Evolutionary conservation across 1,139 yeast species (phyloP).

Genomic region (Protomyces arabidopsidicola): DNA sequence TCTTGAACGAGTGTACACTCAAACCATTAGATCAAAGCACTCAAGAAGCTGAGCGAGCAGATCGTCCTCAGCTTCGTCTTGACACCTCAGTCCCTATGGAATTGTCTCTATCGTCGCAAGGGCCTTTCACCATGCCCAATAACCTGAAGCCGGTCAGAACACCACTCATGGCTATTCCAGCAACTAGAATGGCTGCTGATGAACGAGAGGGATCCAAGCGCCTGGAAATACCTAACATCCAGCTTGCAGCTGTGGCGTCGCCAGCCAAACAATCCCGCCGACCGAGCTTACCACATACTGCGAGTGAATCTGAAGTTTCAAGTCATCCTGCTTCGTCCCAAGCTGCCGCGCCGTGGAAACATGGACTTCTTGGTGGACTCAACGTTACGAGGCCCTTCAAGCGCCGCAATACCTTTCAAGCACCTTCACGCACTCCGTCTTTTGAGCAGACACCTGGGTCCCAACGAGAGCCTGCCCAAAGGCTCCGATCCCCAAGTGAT

Average conservation of each 20-base stretch:
- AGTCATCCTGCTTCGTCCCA: not conserved
- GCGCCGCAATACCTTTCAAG: not conserved
- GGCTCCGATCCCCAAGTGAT: not conserved
- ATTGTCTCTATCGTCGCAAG: not conserved
- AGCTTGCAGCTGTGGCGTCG: not conserved
- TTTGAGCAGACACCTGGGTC: not conserved
- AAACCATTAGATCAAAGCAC: slow-evolving; percentile 1
- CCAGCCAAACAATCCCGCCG: not conserved
- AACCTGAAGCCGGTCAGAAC: slow-evolving; percentile 25
- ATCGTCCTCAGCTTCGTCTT: not conserved
- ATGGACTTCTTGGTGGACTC: not conserved
- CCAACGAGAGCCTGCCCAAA: not conserved
- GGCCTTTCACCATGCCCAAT: slow-evolving; percentile 13
- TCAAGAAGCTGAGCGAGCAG: not conserved
- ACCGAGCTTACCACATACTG: not conserved
- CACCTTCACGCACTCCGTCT: not conserved
- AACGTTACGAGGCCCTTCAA: not conserved
- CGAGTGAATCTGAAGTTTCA: not conserved
- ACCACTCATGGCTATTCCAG: slow-evolving; percentile 64
- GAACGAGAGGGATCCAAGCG: not conserved
- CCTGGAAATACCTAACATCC: not conserved
- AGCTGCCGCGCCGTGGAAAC: not conserved
- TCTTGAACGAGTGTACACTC: slow-evolving; percentile 49
- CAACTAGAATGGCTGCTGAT: slow-evolving; percentile 44
- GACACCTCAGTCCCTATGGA: not conserved